A percentile compares a stretch with the other conserved stretches of the same genome.
Conservation (phyloP, 1,284 basidiomycete genomes). For the Tranzscheliella williamsii region DNA sequence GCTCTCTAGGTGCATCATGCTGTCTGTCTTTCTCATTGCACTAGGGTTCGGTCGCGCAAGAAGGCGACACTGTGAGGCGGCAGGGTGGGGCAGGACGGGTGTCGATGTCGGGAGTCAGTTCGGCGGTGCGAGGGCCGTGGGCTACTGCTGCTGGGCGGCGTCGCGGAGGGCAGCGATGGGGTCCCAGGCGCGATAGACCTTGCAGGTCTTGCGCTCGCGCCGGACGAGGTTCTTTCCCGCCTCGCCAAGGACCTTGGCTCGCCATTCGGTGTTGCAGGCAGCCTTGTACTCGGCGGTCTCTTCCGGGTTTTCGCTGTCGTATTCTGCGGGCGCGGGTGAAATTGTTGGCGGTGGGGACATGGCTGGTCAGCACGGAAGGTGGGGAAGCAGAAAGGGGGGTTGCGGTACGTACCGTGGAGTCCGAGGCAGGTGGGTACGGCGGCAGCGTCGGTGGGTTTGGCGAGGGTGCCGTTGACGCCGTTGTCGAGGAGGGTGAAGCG, state of each 20-base stretch:
- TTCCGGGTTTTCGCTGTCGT: constrained; percentile 9
- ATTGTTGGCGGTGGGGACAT: too few species aligned
- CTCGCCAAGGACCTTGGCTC: constrained; percentile 16
- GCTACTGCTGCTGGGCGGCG: too few species aligned
- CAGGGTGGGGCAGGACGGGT: too few species aligned
- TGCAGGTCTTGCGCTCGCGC: constrained; percentile 42
- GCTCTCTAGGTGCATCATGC: too few species aligned
- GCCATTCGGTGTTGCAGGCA: constrained; percentile 31
- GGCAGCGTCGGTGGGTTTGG: constrained; percentile 7
- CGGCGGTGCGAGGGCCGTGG: too few species aligned
- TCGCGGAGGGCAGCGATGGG: constrained; percentile 21
- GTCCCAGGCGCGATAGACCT: constrained; percentile 47
- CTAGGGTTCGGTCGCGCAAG: too few species aligned
- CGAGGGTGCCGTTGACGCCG: constrained; percentile 12
- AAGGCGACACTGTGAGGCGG: too few species aligned
- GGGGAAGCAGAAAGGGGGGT: background rate
- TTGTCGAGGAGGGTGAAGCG: constrained; percentile 49
- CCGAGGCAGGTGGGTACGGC: constrained; percentile 30
- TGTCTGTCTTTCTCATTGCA: too few species aligned
- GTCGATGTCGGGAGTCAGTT: too few species aligned
- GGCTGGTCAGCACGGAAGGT: too few species aligned
- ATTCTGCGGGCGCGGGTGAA: too few species aligned
- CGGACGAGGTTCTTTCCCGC: constrained; percentile 8
- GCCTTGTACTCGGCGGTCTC: constrained; percentile 24
- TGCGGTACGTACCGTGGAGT: constrained; percentile 34